These are phyloP conservation scores for Apiospora hydei DNA, from an alignment of 2,329 filamentous ascomycete species.

Conservation along the genomic window DNA sequence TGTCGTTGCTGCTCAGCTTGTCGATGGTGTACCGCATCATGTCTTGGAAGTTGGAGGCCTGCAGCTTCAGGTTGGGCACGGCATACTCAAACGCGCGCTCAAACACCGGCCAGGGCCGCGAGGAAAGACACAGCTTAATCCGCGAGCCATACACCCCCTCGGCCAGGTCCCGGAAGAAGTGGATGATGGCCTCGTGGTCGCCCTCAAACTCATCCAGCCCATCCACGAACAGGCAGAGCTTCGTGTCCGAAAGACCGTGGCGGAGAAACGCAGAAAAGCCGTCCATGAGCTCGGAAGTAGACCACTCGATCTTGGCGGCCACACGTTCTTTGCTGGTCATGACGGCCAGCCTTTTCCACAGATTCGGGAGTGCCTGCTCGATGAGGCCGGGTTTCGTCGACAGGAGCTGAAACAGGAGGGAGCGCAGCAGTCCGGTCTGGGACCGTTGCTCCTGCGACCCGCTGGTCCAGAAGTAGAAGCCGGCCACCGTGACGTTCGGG, in stretches of 20 bases:
- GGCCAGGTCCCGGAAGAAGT: slow-evolving; percentile 31
- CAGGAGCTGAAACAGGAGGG: slow-evolving; percentile 46
- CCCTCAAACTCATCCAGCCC: slow-evolving; percentile 39
- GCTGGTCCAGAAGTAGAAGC: slow-evolving; percentile 56
- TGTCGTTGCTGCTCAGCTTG: slow-evolving; percentile 28
- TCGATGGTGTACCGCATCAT: slow-evolving; percentile 35
- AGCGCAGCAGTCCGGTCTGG: slow-evolving; percentile 45
- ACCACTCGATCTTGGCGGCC: slow-evolving; percentile 41
- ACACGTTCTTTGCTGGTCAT: slow-evolving; percentile 43
- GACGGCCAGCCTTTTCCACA: slow-evolving; percentile 38
- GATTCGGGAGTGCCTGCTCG: slow-evolving; percentile 35
- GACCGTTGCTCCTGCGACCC: slow-evolving; percentile 48
- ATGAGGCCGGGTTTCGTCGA: slow-evolving; percentile 36
- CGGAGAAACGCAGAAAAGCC: slow-evolving; percentile 37
- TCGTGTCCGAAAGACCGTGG: slow-evolving; percentile 29
- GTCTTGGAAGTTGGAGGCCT: slow-evolving; percentile 36
- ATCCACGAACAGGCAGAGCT: slow-evolving; percentile 38
- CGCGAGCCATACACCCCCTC: slow-evolving; percentile 28
- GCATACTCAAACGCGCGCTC: slow-evolving; percentile 34
- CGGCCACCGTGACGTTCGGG: slow-evolving; percentile 42
- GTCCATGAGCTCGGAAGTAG: slow-evolving; percentile 37
- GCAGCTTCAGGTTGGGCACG: slow-evolving; percentile 34
- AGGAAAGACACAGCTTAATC: slow-evolving; percentile 39
- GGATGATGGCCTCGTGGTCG: slow-evolving; percentile 35
- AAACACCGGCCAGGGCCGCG: slow-evolving; percentile 40